These are phyloP conservation scores for Carnegiea gigantea DNA, from an alignment of 179 eudicot genomes.

Conservation along the genomic window DNA sequence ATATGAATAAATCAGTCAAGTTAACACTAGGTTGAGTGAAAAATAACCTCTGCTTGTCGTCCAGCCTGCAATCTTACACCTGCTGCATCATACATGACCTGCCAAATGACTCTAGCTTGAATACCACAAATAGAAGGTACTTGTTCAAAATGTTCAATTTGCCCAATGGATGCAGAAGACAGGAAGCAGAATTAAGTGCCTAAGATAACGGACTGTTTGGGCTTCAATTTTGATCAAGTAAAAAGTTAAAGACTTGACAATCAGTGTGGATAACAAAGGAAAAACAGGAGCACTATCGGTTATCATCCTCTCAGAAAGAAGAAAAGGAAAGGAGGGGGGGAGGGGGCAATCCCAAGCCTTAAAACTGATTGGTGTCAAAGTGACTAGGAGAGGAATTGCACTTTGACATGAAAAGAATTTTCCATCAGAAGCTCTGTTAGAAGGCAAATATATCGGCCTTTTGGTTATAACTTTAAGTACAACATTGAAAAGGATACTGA, in stretches of 20 bases:
- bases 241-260: not conserved
- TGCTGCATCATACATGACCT: constrained; percentile 60
- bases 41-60: constrained; percentile 52
- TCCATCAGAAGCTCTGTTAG: too few relatives aligned
- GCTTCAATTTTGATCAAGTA: not conserved
- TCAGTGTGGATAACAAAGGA: not conserved
- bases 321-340: too few relatives aligned
- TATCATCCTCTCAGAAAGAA: not conserved
- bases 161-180: too few relatives aligned
- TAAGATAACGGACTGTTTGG: not conserved
- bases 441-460: too few relatives aligned
- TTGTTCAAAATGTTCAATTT: too few relatives aligned
- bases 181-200: not conserved
- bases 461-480: too few relatives aligned
- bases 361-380: not conserved
- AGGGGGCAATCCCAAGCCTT: not conserved
- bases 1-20: not conserved
- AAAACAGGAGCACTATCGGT: not conserved
- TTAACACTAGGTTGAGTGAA: not conserved
- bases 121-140: constrained; percentile 7
- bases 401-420: too few relatives aligned
- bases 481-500: too few relatives aligned
- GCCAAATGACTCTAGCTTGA: constrained; percentile 17
- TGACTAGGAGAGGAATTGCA: too few relatives aligned
- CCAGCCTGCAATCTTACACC: constrained; percentile 57